Base-by-base conservation (phyloP, 1,284 basidiomycete genomes). In the Sphagnurus paluster region DNA sequence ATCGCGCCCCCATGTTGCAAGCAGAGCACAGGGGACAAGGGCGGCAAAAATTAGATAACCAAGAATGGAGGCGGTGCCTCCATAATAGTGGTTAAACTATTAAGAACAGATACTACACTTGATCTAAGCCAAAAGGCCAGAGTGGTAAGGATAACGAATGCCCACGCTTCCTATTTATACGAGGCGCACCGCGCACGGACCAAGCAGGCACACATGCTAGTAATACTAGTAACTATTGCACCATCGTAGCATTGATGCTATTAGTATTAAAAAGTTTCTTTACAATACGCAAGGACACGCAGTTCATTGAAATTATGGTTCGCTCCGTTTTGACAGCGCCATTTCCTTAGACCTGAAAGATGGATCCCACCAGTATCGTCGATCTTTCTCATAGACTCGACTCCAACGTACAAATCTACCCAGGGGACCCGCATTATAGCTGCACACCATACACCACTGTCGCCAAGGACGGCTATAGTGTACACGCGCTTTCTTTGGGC, bases 61-160 rank as follows among this genome's bases (percentile, higher is more conserved):
- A 39, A 54, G 37, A 54, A 49, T 51, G 52, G 52, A 52, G 49
- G 50, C 50, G 58, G 64, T 68, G 66, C 63, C 65, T 61, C 65
- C 64, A 68, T 70, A 68, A 69, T 70, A 70, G 66, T 69, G 68
- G 67, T 68, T 70, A 69, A 70, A 70, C 51, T 81, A 81, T 83
- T 83, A 87, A 87, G 84, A 87, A 87, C 84, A 87, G 84, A 87
- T 90, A 90, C 89, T 90, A 91, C 88, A 91, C 88, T 90, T 91
- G 87, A 89, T 90, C 88, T 88, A 92, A 90, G 85, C 88, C 88
- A 88, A 89, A 87, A 86, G 89, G 88, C 84, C 89, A 90, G 83
- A 91, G 86, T 86, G 84, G 83, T 86, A 72, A 79, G 56, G 75
- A 42, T 17, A 35, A 33, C 17, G 0, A 8, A 24, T 10, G 23